These are phyloP conservation scores for Plectosphaerella sp. DNA, from an alignment of 2,329 filamentous ascomycete genomes.

Conservation along the genomic window DNA sequence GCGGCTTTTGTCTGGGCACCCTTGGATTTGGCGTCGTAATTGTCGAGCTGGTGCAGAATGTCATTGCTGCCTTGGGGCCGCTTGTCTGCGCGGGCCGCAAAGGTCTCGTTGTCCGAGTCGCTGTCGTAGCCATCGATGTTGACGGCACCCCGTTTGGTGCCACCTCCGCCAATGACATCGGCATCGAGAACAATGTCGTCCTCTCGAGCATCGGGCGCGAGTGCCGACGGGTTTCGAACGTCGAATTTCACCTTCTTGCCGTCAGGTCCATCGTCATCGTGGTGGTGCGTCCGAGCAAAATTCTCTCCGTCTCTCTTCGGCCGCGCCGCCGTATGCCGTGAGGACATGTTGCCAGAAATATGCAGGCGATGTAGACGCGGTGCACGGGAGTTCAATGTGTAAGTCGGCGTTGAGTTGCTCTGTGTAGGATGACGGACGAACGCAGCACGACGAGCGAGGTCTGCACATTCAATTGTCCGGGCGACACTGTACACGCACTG, in stretches of 20 bases:
- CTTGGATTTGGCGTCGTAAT: conserved; percentile 38
- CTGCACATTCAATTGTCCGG: too few species aligned
- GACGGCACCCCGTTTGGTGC: conserved; percentile 86
- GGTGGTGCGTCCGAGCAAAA: conserved; percentile 64
- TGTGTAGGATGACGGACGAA: not conserved
- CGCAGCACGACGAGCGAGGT: too few species aligned
- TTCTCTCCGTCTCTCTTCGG: conserved; percentile 81
- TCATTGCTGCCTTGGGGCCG: conserved; percentile 41
- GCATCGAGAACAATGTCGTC: conserved; percentile 77
- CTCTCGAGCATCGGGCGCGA: conserved; percentile 76
- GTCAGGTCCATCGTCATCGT: conserved; percentile 34
- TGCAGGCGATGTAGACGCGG: not conserved
- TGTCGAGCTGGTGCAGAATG: conserved; percentile 49
- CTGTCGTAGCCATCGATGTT: conserved; percentile 97
- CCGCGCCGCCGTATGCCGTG: conserved; percentile 61
- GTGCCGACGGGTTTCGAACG: conserved; percentile 85
- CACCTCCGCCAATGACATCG: conserved; percentile 80
- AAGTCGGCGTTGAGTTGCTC: not conserved
- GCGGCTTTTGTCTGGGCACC: conserved; percentile 24
- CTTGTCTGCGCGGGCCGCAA: conserved; percentile 67
- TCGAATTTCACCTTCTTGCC: conserved; percentile 89
- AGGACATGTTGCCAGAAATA: conserved; percentile 40
- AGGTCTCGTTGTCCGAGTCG: conserved; percentile 88
- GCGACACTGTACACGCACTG: too few species aligned
- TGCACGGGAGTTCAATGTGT: conserved; percentile 1